phyloP scores from a whole-genome alignment of 176 grass and related monocot genomes.

The Carex myosuroides region DNA sequence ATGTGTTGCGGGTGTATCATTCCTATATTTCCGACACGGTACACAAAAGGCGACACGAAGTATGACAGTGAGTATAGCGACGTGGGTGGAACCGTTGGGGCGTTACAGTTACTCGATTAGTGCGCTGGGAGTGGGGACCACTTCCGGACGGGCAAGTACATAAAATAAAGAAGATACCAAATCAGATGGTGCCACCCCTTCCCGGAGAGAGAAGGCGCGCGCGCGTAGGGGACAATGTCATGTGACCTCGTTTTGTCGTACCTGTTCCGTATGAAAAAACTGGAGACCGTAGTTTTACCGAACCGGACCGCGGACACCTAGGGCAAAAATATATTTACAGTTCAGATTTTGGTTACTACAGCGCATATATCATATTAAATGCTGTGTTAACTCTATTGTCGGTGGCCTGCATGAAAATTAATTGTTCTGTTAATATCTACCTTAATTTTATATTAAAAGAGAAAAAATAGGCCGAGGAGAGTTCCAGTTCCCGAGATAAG shows the following conservation, averaged over 20 bases:
- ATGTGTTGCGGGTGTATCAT: neutral
- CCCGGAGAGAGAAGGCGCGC: neutral
- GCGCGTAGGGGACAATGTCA: neutral
- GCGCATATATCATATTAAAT: no score
- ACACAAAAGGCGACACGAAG: neutral
- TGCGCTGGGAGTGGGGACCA: neutral
- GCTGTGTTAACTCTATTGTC: no score
- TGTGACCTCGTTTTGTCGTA: slow-evolving; percentile 3
- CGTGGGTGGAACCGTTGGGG: no score
- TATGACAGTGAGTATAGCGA: neutral
- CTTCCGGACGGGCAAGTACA: neutral
- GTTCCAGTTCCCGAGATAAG: neutral
- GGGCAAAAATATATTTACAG: no score
- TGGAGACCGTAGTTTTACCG: neutral
- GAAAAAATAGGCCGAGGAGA: neutral
- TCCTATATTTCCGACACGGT: neutral
- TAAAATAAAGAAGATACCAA: neutral
- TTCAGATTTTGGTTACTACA: no score
- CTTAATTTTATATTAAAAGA: no score
- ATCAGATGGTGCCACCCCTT: neutral
- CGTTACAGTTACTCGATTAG: neutral
- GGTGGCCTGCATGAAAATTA: no score
- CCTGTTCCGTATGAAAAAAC: neutral
- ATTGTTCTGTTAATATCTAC: no score
- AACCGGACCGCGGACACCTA: no score